A percentile compares a stretch with the other conserved stretches of the same genome.
Evolutionary conservation across 2,329 filamentous ascomycete species (phyloP).

Genomic region (Exophiala viscosa): DNA sequence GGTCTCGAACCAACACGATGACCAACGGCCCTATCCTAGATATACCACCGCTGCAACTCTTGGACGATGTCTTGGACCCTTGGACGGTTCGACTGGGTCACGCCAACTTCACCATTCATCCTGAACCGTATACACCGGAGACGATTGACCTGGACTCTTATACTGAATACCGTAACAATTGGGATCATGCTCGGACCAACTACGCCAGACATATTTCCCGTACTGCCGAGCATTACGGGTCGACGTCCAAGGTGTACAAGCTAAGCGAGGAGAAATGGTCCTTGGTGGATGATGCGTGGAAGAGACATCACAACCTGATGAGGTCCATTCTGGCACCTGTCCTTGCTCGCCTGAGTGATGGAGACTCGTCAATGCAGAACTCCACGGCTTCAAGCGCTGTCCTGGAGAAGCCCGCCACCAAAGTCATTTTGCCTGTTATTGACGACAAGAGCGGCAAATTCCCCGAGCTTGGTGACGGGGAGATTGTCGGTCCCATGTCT

Average conservation of each 20-base stretch:
- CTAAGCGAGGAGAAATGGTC: conserved; percentile 88
- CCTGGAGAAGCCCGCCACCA: conserved; percentile 40
- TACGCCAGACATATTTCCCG: conserved; percentile 86
- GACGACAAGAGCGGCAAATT: conserved; percentile 68
- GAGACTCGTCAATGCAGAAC: conserved; percentile 26
- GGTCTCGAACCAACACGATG: conserved; percentile 44
- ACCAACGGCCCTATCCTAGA: conserved; percentile 52
- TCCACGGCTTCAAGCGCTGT: conserved; percentile 22
- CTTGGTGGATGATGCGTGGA: conserved; percentile 72
- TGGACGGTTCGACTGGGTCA: conserved; percentile 86
- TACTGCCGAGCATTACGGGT: conserved; percentile 84
- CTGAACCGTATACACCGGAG: conserved; percentile 72
- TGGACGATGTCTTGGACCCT: conserved; percentile 63
- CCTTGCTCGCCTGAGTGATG: conserved; percentile 37
- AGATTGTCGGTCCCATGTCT: conserved; percentile 92
- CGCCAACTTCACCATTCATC: conserved; percentile 85
- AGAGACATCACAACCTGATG: conserved; percentile 63
- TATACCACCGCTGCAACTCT: conserved; percentile 61
- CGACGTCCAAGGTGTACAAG: conserved; percentile 81
- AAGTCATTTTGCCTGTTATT: conserved; percentile 51
- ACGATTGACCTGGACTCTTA: conserved; percentile 57
- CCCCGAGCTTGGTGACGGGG: conserved; percentile 79
- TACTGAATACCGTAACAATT: conserved; percentile 68
- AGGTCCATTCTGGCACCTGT: conserved; percentile 48
- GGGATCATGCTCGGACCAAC: conserved; percentile 77